phyloP scores from a whole-genome alignment of 2,329 filamentous ascomycete species.

The Aspergillus sp. region DNA sequence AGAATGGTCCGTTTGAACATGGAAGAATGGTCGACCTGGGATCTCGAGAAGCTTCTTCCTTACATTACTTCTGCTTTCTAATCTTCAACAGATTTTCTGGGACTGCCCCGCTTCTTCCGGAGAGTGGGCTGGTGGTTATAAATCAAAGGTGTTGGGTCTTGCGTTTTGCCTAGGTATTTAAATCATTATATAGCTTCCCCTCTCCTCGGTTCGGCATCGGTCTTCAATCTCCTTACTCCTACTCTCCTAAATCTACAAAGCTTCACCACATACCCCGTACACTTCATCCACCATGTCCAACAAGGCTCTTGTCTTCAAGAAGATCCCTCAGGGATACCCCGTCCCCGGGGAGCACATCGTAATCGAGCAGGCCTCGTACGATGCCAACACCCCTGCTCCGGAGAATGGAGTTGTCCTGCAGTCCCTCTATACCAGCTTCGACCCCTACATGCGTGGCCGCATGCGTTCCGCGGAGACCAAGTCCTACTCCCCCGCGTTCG shows the following conservation, averaged over 20 bases:
- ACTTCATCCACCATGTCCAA: constrained; percentile 30
- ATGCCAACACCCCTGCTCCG: constrained; percentile 55
- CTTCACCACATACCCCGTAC: neutral
- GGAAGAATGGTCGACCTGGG: neutral
- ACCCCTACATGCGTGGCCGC: constrained; percentile 79
- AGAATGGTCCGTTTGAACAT: too few relatives aligned
- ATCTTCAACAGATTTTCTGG: constrained; percentile 13
- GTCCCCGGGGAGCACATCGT: constrained; percentile 67
- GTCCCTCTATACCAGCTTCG: constrained; percentile 72
- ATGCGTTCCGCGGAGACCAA: constrained; percentile 66
- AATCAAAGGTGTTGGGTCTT: neutral
- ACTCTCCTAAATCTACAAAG: neutral
- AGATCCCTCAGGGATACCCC: constrained; percentile 64
- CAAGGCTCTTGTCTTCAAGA: constrained; percentile 73
- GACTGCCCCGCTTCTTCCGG: constrained; percentile 17
- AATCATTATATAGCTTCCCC: neutral
- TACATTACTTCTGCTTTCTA: constrained; percentile 20
- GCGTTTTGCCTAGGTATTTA: neutral
- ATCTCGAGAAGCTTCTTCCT: constrained; percentile 27
- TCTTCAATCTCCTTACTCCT: neutral
- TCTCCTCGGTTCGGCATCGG: neutral
- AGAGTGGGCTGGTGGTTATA: neutral
- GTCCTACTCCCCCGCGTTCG: constrained; percentile 66
- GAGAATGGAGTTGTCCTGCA: constrained; percentile 67
- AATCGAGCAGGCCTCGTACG: constrained; percentile 65